Evolutionary conservation across 129 eudicot genomes (phyloP), one percentile per base, ranked within the genome.

Genomic region (Chrysanthemum makinoi): DNA sequence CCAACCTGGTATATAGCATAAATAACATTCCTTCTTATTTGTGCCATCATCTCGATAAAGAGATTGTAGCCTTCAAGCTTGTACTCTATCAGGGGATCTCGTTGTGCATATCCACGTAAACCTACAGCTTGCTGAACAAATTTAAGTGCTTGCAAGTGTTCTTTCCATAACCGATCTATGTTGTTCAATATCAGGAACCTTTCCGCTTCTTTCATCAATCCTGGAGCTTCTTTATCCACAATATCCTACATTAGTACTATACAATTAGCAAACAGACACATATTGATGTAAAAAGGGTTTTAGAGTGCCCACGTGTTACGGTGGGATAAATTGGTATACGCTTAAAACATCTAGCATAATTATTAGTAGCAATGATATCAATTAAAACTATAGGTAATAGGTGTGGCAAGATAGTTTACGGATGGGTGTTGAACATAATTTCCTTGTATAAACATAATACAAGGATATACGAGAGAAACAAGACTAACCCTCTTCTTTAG

Each of bases 111-210:
- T 66, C 99, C 99, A 65, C 99, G 97, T 78, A 95, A 82, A 33
- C 99, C 93, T 15, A 95, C 99, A 33, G 99, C 99, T 85, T 95
- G 99, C 82, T 95, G 99, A 60, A 95, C 97, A 76, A 95, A 95
- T 77, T 88, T 95, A 19, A 95, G 84, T 39, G 97, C 96, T 79
- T 95, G 99, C 96, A 95, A 83, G 88, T 95, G 99, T 77, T 95
- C 99, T 75, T 95, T 95, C 99, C 99, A 95, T 63, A 95, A 70
- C 44, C 99, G 96, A 82, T 95, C 99, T 61, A 95, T 88, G 86
- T 95, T 95, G 85, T 87, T 90, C 79, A 95, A 66, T 65, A 90
- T 75, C 57, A 95, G 85, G 68, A 90, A 95, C 83, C 91, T 88
- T 74, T 95, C 99, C 39, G 99, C 99, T 79, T 95, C 97, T 72